phyloP scores from a whole-genome alignment of 257 asterid species.

The Fraxinus anomala region DNA sequence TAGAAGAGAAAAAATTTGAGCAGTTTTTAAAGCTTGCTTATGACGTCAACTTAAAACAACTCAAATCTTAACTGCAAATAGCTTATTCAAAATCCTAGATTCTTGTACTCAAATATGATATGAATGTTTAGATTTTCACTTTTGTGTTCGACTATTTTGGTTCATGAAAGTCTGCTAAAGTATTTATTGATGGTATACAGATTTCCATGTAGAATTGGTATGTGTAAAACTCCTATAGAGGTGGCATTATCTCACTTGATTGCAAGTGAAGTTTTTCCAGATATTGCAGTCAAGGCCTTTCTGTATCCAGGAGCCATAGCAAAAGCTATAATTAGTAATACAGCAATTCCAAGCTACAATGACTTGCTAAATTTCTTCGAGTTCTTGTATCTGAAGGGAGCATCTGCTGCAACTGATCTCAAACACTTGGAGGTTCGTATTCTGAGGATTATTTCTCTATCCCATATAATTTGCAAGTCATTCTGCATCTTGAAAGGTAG shows the following conservation, averaged over 20 bases:
- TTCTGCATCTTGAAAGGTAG: background rate
- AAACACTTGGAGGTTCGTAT: constrained; percentile 41
- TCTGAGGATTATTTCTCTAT: background rate
- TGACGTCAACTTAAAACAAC: background rate
- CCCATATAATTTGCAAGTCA: background rate
- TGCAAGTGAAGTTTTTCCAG: constrained; percentile 39
- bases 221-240: constrained; percentile 41
- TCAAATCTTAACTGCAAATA: background rate
- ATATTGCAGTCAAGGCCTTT: constrained; percentile 28
- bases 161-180: background rate
- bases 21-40: background rate
- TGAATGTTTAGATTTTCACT: background rate
- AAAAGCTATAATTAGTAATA: constrained; percentile 27
- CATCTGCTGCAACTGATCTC: constrained; percentile 26
- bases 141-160: background rate
- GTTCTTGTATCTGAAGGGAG: constrained; percentile 16
- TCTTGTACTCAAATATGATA: background rate
- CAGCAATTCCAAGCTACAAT: constrained; percentile 32
- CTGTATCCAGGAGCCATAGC: constrained; percentile 45
- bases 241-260: constrained; percentile 36
- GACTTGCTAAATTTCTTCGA: constrained; percentile 24
- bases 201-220: constrained; percentile 42
- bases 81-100: background rate
- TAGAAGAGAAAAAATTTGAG: background rate
- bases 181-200: constrained; percentile 26